These are phyloP conservation scores for Tagetes erecta DNA, from an alignment of 129 eudicot genomes.

Conservation along the genomic window DNA sequence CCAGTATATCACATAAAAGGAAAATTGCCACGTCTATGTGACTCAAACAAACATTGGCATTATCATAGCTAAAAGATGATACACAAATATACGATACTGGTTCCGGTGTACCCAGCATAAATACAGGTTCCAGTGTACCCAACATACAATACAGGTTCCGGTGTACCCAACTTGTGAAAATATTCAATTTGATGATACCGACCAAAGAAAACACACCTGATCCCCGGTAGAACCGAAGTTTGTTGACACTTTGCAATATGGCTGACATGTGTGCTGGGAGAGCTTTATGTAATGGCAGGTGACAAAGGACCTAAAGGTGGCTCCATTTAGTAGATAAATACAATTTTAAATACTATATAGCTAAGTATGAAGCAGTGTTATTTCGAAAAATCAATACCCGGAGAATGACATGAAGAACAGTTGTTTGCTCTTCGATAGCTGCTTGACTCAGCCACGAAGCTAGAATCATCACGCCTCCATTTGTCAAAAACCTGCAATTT, in stretches of 20 bases:
- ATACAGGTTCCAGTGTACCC: background rate
- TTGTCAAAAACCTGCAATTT: slow-evolving; percentile 65
- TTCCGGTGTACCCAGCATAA: background rate
- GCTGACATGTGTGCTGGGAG: slow-evolving; percentile 95
- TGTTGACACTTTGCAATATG: slow-evolving; percentile 81
- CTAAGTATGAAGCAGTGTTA: slow-evolving; percentile 13
- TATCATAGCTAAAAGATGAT: background rate
- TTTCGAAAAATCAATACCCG: slow-evolving; percentile 43
- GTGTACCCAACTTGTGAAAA: background rate
- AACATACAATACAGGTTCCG: background rate
- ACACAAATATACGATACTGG: background rate
- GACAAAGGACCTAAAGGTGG: slow-evolving; percentile 67
- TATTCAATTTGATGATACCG: slow-evolving; percentile 10
- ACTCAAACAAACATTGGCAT: slow-evolving; percentile 1
- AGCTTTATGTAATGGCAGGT: slow-evolving; percentile 78
- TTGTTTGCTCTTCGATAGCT: slow-evolving; percentile 92
- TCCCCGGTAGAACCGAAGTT: slow-evolving; percentile 69
- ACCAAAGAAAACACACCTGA: slow-evolving; percentile 70
- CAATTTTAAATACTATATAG: background rate
- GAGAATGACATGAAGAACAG: slow-evolving; percentile 66
- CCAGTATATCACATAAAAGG: background rate
- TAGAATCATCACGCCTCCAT: slow-evolving; percentile 91
- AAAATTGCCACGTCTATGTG: background rate
- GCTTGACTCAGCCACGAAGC: slow-evolving; percentile 96
- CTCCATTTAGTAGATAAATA: slow-evolving; percentile 21